phyloP scores from a whole-genome alignment of 2,329 filamentous ascomycete species.

The Calcarisporium arbuscula region DNA sequence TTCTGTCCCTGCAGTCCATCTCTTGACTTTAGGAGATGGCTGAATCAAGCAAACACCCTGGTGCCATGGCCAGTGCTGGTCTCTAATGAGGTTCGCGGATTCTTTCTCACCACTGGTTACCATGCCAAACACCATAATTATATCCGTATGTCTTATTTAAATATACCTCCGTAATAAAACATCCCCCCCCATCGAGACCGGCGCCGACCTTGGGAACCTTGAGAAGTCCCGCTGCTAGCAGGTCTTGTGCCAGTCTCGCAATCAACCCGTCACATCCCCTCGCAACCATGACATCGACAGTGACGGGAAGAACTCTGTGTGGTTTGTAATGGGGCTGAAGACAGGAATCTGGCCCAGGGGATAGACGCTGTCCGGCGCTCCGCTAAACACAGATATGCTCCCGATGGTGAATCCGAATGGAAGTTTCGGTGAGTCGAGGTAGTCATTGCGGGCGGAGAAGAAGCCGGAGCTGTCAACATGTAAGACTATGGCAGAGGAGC shows the following conservation, averaged over 20 bases:
- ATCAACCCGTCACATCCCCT: conserved; percentile 56
- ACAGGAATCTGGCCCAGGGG: conserved; percentile 33
- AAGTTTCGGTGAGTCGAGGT: conserved; percentile 32
- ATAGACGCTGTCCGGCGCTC: conserved; percentile 34
- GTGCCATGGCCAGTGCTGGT: too few species aligned
- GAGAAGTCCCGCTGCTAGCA: conserved; percentile 43
- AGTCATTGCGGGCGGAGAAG: conserved; percentile 20
- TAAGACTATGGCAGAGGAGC: conserved; percentile 42
- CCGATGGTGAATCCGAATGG: conserved; percentile 39
- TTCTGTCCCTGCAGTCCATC: too few species aligned
- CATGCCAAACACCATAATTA: too few species aligned
- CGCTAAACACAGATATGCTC: conserved; percentile 27
- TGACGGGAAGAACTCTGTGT: conserved; percentile 49
- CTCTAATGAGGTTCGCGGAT: too few species aligned
- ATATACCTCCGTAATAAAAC: too few species aligned
- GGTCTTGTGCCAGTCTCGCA: conserved; percentile 44
- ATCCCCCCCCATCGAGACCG: too few species aligned
- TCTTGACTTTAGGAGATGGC: too few species aligned
- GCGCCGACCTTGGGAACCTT: conserved; percentile 33
- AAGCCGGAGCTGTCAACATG: conserved; percentile 31
- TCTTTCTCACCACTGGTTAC: too few species aligned
- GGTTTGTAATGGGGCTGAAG: conserved; percentile 32
- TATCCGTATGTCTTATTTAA: too few species aligned
- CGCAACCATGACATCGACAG: conserved; percentile 50
- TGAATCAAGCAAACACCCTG: too few species aligned